Percentiles rank a stretch among this genome's conserved stretches.
phyloP scores from a whole-genome alignment of 306 rosid species.

The Dryas alaskensis region DNA sequence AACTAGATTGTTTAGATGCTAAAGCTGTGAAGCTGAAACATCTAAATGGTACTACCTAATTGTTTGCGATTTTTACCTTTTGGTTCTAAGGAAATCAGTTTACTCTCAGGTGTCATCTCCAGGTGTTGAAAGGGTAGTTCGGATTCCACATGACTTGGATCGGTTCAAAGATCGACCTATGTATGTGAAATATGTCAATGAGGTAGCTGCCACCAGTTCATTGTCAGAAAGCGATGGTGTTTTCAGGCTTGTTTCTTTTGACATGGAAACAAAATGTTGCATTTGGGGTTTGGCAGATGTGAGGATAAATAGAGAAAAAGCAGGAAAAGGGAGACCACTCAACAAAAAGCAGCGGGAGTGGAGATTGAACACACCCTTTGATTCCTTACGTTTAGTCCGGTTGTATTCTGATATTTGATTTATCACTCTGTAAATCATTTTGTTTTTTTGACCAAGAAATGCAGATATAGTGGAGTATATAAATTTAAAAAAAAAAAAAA shows the following conservation, averaged over 20 bases:
- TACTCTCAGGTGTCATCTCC: slow-evolving; percentile 84
- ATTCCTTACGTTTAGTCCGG: slow-evolving; percentile 67
- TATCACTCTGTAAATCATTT: slow-evolving; percentile 3
- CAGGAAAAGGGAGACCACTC: slow-evolving; percentile 94
- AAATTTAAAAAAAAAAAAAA: not conserved
- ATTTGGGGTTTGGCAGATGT: slow-evolving; percentile 87
- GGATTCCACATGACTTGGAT: slow-evolving; percentile 75
- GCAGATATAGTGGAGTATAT: not conserved
- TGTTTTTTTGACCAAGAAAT: not conserved
- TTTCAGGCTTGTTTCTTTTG: slow-evolving; percentile 71
- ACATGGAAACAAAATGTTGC: slow-evolving; percentile 70
- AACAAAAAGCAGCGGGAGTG: slow-evolving; percentile 86
- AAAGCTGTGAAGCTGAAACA: slow-evolving; percentile 9
- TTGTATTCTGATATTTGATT: slow-evolving; percentile 61
- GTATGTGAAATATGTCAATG: slow-evolving; percentile 63
- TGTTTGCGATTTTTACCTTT: not conserved
- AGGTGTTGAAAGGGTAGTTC: slow-evolving; percentile 85
- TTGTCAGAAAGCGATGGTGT: slow-evolving; percentile 70
- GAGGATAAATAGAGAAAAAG: slow-evolving; percentile 70
- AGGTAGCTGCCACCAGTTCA: slow-evolving; percentile 38
- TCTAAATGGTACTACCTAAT: not conserved
- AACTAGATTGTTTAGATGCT: not conserved
- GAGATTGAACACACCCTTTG: slow-evolving; percentile 70
- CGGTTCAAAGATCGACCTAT: slow-evolving; percentile 79
- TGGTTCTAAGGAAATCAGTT: slow-evolving; percentile 20